These are phyloP conservation scores for Chlamydomonas incerta DNA, from an alignment of 139 green algal species.

Conservation along the genomic window DNA sequence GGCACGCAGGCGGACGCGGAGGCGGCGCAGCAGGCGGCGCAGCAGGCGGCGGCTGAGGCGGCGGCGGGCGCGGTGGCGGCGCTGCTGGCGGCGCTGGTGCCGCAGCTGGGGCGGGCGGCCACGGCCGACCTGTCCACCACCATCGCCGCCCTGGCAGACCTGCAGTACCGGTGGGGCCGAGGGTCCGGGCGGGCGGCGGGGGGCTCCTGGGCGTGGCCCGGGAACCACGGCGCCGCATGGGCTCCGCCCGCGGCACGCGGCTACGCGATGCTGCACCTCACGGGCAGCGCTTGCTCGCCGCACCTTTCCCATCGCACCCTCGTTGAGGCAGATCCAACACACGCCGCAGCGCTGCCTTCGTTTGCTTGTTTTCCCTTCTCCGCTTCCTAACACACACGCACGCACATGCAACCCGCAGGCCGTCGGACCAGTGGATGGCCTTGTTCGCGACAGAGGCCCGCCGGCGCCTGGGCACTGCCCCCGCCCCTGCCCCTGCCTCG, in stretches of 20 bases:
- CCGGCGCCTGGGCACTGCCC: conserved; percentile 2
- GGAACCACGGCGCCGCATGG: too few relatives aligned
- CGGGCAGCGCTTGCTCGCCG: too few relatives aligned
- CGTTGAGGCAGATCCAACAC: too few relatives aligned
- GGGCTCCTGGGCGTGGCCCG: too few relatives aligned
- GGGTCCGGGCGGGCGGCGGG: too few relatives aligned
- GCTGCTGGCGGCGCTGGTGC: not conserved
- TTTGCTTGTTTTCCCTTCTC: not conserved
- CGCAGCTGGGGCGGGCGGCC: not conserved
- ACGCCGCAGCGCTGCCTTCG: too few relatives aligned
- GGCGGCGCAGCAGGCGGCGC: not conserved
- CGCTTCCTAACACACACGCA: not conserved
- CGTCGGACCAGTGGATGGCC: conserved; percentile 37
- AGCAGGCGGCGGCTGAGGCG: not conserved
- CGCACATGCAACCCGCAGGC: not conserved
- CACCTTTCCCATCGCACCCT: too few relatives aligned
- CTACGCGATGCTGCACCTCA: not conserved
- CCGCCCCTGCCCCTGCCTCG: not conserved
- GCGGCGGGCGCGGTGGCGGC: not conserved
- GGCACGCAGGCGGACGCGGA: too few relatives aligned
- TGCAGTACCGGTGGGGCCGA: conserved; percentile 47
- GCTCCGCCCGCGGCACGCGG: too few relatives aligned
- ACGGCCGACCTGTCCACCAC: conserved; percentile 39
- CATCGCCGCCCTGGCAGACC: conserved; percentile 46
- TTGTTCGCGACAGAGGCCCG: conserved; percentile 20